Conservation (phyloP, 345 rosid species). For the Zanthoxylum bungeanum region DNA sequence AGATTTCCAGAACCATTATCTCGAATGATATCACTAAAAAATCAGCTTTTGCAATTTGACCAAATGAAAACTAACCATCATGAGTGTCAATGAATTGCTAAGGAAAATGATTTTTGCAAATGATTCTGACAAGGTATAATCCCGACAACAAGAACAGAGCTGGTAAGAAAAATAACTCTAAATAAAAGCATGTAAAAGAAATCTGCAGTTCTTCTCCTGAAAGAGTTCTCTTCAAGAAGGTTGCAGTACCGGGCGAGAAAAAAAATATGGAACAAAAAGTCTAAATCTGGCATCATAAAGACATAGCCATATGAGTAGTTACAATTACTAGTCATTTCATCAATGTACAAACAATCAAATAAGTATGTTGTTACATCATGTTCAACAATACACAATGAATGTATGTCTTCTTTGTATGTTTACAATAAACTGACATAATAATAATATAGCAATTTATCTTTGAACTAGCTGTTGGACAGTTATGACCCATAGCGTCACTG, state of each 20-base stretch:
- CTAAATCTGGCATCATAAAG: slow-evolving; percentile 63
- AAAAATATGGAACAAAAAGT: slow-evolving; percentile 98
- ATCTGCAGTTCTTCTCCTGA: slow-evolving; percentile 96
- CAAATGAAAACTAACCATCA: too few relatives aligned
- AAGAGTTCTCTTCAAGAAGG: slow-evolving; percentile 96
- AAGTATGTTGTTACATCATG: background rate
- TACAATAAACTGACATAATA: background rate
- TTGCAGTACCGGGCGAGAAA: slow-evolving; percentile 98
- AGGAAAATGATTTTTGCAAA: slow-evolving; percentile 93
- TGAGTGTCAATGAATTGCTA: slow-evolving; percentile 96
- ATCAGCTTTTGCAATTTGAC: too few relatives aligned
- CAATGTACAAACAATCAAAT: background rate
- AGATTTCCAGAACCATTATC: background rate
- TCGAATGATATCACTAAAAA: background rate
- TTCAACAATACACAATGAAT: background rate
- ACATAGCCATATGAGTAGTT: slow-evolving; percentile 15
- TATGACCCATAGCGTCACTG: too few relatives aligned
- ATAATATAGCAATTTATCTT: too few relatives aligned
- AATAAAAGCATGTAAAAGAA: slow-evolving; percentile 96
- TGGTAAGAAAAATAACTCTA: slow-evolving; percentile 86
- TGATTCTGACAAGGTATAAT: slow-evolving; percentile 92
- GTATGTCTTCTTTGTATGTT: background rate
- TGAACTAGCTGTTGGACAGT: too few relatives aligned
- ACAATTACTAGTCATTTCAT: background rate
- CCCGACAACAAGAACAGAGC: slow-evolving; percentile 86